Percentiles rank a stretch among this genome's conserved stretches.
These are phyloP conservation scores for Beta vulgaris DNA, from an alignment of 148 eudicot genomes.

Conservation along the genomic window DNA sequence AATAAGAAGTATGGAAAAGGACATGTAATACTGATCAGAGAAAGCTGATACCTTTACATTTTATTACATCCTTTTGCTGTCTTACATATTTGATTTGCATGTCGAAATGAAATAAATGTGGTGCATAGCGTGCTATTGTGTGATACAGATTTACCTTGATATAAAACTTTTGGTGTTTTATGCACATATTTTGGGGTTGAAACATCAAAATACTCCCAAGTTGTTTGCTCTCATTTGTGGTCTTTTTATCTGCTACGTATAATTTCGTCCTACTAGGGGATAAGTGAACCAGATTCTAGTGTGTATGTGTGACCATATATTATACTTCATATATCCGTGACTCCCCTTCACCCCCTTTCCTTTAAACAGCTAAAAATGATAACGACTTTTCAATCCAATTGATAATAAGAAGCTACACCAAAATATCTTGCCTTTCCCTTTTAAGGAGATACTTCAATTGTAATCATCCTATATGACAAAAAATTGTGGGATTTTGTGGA, in stretches of 20 bases:
- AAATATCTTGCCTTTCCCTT: constrained; percentile 23
- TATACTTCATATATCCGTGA: constrained; percentile 11
- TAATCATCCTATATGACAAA: constrained; percentile 21
- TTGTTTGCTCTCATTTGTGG: constrained; percentile 2
- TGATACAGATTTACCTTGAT: background rate
- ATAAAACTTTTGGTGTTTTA: constrained; percentile 7
- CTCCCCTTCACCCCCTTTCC: background rate
- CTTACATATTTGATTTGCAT: background rate
- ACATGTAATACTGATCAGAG: constrained; percentile 1
- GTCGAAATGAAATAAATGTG: constrained; percentile 16
- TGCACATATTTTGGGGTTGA: background rate
- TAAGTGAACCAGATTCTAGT: constrained; percentile 27
- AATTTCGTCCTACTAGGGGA: background rate
- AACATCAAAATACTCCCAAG: background rate
- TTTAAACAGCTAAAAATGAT: constrained; percentile 23
- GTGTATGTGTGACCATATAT: constrained; percentile 2
- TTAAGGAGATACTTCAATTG: constrained; percentile 23
- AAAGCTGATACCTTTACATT: background rate
- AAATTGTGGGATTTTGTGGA: constrained; percentile 4
- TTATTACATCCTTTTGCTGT: background rate
- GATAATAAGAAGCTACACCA: background rate
- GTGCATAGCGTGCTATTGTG: background rate
- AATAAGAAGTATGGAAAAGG: background rate
- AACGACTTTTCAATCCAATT: constrained; percentile 15
- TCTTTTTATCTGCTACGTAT: constrained; percentile 7